These are phyloP conservation scores for Cynanchum wilfordii DNA, from an alignment of 257 asterid genomes.

Conservation along the genomic window DNA sequence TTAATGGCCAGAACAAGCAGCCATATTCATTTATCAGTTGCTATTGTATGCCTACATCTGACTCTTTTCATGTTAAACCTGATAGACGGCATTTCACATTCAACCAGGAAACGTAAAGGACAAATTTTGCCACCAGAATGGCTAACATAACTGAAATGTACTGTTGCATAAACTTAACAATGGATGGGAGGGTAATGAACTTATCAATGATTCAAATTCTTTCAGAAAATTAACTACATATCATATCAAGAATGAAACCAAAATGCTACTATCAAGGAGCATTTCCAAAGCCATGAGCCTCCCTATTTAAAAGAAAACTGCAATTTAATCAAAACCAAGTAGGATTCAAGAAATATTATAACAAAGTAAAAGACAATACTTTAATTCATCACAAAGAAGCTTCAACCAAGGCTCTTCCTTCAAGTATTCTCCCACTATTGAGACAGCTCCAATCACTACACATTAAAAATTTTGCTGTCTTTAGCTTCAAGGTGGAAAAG, in stretches of 20 bases:
- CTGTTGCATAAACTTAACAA: background rate
- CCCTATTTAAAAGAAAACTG: background rate
- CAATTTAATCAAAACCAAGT: background rate
- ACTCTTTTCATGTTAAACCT: background rate
- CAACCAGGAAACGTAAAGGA: background rate
- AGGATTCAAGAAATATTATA: background rate
- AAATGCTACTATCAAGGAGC: background rate
- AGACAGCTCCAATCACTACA: constrained; percentile 64
- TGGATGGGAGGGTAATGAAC: background rate
- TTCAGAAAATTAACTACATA: background rate
- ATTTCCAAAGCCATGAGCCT: background rate
- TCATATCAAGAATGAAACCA: background rate
- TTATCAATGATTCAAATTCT: background rate
- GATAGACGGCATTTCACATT: background rate
- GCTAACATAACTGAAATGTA: no score
- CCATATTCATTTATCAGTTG: background rate
- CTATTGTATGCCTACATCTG: no score
- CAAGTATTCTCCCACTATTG: constrained; percentile 81
- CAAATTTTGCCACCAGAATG: background rate
- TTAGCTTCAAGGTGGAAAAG: background rate
- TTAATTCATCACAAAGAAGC: constrained; percentile 59
- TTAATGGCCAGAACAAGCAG: background rate
- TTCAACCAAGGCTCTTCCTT: constrained; percentile 87
- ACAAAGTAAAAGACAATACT: constrained; percentile 38
- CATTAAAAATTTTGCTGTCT: constrained; percentile 18